These are phyloP conservation scores for Vanrija sp. DNA, from an alignment of 1,284 basidiomycete genomes.

Conservation along the genomic window DNA sequence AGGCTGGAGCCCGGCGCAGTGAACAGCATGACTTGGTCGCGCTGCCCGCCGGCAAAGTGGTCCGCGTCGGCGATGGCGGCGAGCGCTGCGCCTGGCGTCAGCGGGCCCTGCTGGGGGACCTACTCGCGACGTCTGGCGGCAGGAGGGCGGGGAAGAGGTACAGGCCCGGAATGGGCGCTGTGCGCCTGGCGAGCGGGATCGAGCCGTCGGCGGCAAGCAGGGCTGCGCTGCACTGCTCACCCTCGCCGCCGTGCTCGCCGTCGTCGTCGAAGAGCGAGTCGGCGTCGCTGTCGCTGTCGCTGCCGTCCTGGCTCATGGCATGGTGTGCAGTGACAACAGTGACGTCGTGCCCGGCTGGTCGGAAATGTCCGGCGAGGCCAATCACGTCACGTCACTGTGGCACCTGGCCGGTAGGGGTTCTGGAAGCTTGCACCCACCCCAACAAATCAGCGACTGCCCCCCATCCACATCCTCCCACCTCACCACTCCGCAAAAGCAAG, in stretches of 20 bases:
- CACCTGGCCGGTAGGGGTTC: too few species aligned
- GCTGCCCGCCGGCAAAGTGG: slow-evolving; percentile 37
- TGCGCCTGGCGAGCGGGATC: not conserved
- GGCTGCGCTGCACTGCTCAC: not conserved
- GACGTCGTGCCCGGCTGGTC: too few species aligned
- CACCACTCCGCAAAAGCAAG: slow-evolving; percentile 8
- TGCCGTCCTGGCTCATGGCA: not conserved
- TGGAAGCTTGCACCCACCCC: not conserved
- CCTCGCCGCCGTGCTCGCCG: not conserved
- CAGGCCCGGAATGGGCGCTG: slow-evolving; percentile 15
- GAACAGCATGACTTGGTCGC: slow-evolving; percentile 50
- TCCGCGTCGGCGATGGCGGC: slow-evolving; percentile 28
- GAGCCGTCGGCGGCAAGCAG: not conserved
- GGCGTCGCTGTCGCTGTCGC: slow-evolving; percentile 2
- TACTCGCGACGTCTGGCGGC: slow-evolving; percentile 6
- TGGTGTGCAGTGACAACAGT: not conserved
- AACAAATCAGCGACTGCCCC: slow-evolving; percentile 1
- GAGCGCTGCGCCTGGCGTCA: slow-evolving; percentile 20
- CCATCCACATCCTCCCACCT: slow-evolving; percentile 1
- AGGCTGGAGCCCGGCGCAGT: slow-evolving; percentile 15
- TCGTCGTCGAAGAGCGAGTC: slow-evolving; percentile 18
- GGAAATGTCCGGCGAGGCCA: too few species aligned
- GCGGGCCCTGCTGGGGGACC: not conserved
- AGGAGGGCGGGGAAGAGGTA: slow-evolving; percentile 17
- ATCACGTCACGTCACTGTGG: not conserved